Percentiles rank a stretch among this genome's conserved stretches.
Conservation (phyloP, 805 yeast species). For the Scheffersomyces spartinae region DNA sequence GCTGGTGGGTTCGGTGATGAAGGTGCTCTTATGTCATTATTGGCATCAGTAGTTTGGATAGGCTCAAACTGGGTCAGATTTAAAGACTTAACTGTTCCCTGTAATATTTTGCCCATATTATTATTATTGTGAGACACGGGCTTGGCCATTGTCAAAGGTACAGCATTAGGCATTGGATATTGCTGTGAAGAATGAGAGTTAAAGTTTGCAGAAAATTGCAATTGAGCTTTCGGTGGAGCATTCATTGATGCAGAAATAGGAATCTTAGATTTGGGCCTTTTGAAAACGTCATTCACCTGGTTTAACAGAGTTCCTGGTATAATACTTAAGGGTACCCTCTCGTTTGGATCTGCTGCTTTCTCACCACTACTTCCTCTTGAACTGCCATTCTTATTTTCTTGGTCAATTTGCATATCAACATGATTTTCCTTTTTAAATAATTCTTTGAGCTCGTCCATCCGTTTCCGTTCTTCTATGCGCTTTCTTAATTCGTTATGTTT, state of each 20-base stretch:
- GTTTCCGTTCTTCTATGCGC: slow-evolving; percentile 15
- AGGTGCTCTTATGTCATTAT: slow-evolving; percentile 23
- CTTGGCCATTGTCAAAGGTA: too few species aligned
- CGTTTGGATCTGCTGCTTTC: not conserved
- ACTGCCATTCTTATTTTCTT: slow-evolving; percentile 1
- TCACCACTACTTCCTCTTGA: not conserved
- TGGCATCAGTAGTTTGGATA: slow-evolving; percentile 2
- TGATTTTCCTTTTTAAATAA: not conserved
- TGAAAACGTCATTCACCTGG: too few species aligned
- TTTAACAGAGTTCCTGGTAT: too few species aligned
- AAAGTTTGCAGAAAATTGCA: not conserved
- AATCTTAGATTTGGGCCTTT: too few species aligned
- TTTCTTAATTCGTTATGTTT: slow-evolving; percentile 13
- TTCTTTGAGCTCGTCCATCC: slow-evolving; percentile 6
- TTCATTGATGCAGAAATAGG: too few species aligned
- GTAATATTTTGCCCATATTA: too few species aligned
- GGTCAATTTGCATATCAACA: slow-evolving; percentile 3
- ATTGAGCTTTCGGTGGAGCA: too few species aligned
- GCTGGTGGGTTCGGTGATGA: slow-evolving; percentile 10
- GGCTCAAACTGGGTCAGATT: not conserved
- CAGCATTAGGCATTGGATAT: not conserved
- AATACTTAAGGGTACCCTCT: too few species aligned
- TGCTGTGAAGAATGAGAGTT: not conserved
- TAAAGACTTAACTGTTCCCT: not conserved
- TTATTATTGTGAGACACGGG: too few species aligned